Evolutionary conservation across 108 stramenopile genomes (phyloP).

Genomic region (Chaetoceros muelleri): DNA sequence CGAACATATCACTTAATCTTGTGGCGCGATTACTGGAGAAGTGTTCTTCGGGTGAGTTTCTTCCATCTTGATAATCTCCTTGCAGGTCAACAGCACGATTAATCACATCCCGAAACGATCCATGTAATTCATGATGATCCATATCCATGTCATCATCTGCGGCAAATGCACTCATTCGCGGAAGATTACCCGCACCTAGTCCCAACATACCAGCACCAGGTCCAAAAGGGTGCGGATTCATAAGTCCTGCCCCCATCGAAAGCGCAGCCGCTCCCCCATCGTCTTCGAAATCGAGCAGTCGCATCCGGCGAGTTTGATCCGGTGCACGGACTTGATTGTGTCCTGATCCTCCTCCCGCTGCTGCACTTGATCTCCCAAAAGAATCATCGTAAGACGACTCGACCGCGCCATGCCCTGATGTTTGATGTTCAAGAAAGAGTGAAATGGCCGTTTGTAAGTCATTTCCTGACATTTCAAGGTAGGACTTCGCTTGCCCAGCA

Average conservation of each 20-base stretch:
- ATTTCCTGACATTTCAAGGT: constrained; percentile 76
- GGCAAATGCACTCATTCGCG: not conserved
- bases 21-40: constrained; percentile 6
- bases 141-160: not conserved
- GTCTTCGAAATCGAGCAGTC: constrained; percentile 52
- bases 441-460: constrained; percentile 65
- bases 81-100: constrained; percentile 8
- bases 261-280: not conserved
- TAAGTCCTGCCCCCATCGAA: not conserved
- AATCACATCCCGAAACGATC: constrained; percentile 22
- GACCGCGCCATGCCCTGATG: constrained; percentile 23
- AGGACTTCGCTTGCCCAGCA: constrained; percentile 35
- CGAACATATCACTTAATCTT: constrained; percentile 5
- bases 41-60: constrained; percentile 25
- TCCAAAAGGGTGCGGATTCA: not conserved
- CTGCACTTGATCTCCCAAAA: constrained; percentile 8
- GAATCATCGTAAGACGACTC: constrained; percentile 11
- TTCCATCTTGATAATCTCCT: constrained; percentile 16
- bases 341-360: not conserved
- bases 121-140: not conserved
- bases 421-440: constrained; percentile 56
- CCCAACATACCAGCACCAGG: not conserved
- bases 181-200: not conserved
- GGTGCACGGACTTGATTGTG: constrained; percentile 54
- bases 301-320: constrained; percentile 74